Base-by-base conservation (phyloP, 371 early-diverging fungal species). In the Haplosporangium sp. region DNA sequence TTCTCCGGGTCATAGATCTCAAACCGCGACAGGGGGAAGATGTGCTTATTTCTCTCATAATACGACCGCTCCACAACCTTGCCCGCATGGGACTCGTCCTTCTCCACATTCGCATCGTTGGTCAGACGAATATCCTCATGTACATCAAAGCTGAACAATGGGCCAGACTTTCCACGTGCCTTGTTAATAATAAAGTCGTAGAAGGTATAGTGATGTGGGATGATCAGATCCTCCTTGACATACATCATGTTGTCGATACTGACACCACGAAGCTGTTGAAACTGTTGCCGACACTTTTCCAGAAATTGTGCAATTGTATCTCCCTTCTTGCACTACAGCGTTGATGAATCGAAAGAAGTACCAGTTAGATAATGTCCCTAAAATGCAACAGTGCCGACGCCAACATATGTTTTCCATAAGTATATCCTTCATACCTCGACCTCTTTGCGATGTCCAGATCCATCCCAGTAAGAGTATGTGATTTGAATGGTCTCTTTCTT, bases 21-120 rank as follows among this genome's bases (percentile, higher is more conserved):
- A 95, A 97, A 98, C 55, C 98, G 90, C 51, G 91, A 93, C 0
- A 97, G 95, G 6, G 98, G 98, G 77, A 98, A 97, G 36, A 96
- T 97, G 59, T 98, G 98, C 83, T 97, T 97, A 81, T 97, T 96
- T 64, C 94, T 91, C 74, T 97, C 98, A 69, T 97, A 98, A 95
- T 98, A 98, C 2, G 91, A 74, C 38, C 96, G 86, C 81, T 97
- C 95, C 18, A 96, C 92, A 6, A 98, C 95, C 73, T 98, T 98
- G 60, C 97, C 98, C 0, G 97, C 96, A 74, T 98, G 98, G 18
- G 96, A 93, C 89, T 91, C 95, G 58, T 96, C 96, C 69, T 95
- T 96, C 71, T 97, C 98, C 0, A 94, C 80, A 0, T 87, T 86
- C 2, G 94, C 96, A 80, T 98, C 98, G 68, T 93, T 89, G 0